Base-by-base conservation (phyloP, 768 basidiomycete genomes). In the Cytidiella melzeri region DNA sequence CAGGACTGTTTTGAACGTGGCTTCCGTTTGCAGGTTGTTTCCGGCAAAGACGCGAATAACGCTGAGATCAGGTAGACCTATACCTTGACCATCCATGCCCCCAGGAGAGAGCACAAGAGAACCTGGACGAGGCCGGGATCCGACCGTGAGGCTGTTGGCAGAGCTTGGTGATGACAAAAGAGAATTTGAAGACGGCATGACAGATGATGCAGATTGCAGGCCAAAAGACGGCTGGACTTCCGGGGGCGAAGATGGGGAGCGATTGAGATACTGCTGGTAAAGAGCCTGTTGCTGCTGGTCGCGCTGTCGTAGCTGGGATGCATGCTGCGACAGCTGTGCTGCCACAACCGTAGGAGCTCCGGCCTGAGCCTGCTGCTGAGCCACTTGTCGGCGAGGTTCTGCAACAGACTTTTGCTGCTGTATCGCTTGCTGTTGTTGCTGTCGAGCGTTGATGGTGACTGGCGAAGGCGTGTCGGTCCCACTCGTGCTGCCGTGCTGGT, bases 1-100 rank as follows among this genome's bases (percentile, higher is more conserved):
- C 15, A 98, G 69, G 1, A 95, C 96, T 5, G 96, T 98, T 72
- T 98, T 98, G 77, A 99, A 99, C 4, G 95, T 96, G 2, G 93
- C 92, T 58, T 98, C 94, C 0, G 92, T 91, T 63, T 92, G 84
- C 55, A 98, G 64, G 56, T 90, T 77, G 56, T 86, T 82, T 24
- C 95, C 96, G 0, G 95, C 94, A 61, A 99, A 99, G 34, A 99
- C 83, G 21, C 96, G 88, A 44, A 99, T 84, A 53, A 99, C 96
- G 58, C 87, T 96, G 48, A 99, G 77, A 47, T 93, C 84, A 0
- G 88, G 90, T 3, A 88, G 79, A 5, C 73, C 72, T 0, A 76
- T 69, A 2, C 80, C 80, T 48, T 81, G 78, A 5, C 76, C 81
- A 58, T 87, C 82, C 59, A 77, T 69, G 21, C 79, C 64, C 30